Conservation (phyloP, 1,139 yeast species). For the Candida sojae region DNA sequence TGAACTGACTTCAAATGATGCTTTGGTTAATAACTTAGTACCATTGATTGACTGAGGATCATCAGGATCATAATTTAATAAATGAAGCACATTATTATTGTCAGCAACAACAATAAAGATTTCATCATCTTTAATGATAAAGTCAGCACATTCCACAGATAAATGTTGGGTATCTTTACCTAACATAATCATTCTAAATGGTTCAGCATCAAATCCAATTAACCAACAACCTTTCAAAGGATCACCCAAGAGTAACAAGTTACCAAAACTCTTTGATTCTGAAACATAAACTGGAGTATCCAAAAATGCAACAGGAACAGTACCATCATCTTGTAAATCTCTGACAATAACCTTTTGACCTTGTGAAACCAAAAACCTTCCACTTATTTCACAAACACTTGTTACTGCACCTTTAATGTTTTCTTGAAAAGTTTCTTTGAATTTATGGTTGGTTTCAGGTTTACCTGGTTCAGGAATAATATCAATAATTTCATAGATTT, state of each 20-base stretch:
- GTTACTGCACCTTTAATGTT: slow-evolving; percentile 85
- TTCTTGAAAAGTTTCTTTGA: slow-evolving; percentile 76
- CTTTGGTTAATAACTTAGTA: slow-evolving; percentile 66
- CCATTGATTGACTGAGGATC: slow-evolving; percentile 85
- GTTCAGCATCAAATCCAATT: slow-evolving; percentile 93
- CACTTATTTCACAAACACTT: slow-evolving; percentile 76
- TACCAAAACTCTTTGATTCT: slow-evolving; percentile 82
- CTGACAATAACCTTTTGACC: slow-evolving; percentile 86
- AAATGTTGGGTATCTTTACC: slow-evolving; percentile 72
- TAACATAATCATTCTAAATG: slow-evolving; percentile 78
- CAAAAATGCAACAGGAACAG: slow-evolving; percentile 90
- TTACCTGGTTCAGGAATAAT: slow-evolving; percentile 89
- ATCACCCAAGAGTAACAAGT: slow-evolving; percentile 78
- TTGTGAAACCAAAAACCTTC: slow-evolving; percentile 81
- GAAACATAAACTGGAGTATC: slow-evolving; percentile 81
- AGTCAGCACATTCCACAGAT: slow-evolving; percentile 70
- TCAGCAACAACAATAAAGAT: slow-evolving; percentile 72
- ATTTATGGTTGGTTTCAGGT: slow-evolving; percentile 81
- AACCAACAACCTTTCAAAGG: slow-evolving; percentile 77
- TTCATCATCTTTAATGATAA: slow-evolving; percentile 69
- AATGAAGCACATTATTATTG: slow-evolving; percentile 64
- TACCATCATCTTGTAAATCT: slow-evolving; percentile 80
- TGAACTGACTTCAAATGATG: slow-evolving; percentile 72
- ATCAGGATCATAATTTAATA: slow-evolving; percentile 89
- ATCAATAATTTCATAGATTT: slow-evolving; percentile 72